Evolutionary conservation across 108 stramenopile genomes (phyloP).

Genomic region (Aureococcus anophagefferens): DNA sequence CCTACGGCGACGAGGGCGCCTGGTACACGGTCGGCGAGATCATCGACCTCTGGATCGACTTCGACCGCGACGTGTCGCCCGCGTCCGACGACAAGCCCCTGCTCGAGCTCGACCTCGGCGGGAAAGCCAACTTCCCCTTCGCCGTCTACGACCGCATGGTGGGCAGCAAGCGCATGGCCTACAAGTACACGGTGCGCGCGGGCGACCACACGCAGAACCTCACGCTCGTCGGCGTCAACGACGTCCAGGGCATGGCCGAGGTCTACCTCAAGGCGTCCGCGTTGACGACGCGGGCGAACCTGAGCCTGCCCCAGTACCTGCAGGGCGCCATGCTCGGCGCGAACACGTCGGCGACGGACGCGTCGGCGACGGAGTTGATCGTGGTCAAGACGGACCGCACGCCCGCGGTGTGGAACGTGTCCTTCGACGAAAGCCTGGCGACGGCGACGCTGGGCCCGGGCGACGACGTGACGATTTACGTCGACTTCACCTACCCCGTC

Average conservation of each 20-base stretch:
- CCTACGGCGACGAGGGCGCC: neutral
- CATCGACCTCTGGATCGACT: neutral
- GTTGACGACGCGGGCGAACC: slow-evolving; percentile 3
- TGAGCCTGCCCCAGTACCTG: neutral
- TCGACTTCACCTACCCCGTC: slow-evolving; percentile 35
- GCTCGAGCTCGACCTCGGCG: slow-evolving; percentile 1
- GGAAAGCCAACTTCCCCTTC: neutral
- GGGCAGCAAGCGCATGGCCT: neutral
- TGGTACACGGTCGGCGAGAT: neutral
- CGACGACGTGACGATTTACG: slow-evolving; percentile 35
- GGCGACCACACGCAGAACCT: neutral
- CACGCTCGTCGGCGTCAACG: neutral
- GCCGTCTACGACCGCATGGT: neutral
- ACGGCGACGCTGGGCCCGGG: slow-evolving; percentile 30
- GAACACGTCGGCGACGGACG: neutral
- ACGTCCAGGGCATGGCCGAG: neutral
- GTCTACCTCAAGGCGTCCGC: neutral
- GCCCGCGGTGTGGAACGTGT: slow-evolving; percentile 2
- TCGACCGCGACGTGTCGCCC: neutral
- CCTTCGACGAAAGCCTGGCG: slow-evolving; percentile 5
- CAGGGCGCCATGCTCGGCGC: neutral
- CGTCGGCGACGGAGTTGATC: slow-evolving; percentile 4
- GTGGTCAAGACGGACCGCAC: slow-evolving; percentile 1
- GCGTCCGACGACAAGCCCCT: neutral
- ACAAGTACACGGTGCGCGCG: slow-evolving; percentile 4